Evolutionary conservation across 106 monocot genomes (phyloP).

Genomic region (Phalaenopsis equestris): DNA sequence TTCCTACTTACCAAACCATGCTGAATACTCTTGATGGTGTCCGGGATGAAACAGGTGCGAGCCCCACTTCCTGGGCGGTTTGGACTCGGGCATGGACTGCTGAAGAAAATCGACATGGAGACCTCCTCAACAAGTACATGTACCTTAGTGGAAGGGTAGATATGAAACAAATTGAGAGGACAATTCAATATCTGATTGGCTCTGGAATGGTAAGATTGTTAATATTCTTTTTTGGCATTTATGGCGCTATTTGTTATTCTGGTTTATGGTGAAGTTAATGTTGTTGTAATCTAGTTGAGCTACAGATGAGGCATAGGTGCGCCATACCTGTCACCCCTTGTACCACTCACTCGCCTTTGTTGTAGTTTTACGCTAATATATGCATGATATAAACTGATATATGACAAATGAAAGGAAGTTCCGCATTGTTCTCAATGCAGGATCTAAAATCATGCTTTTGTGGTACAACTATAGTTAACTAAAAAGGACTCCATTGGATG

Average conservation of each 20-base stretch:
- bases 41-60: constrained; percentile 56
- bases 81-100: constrained; percentile 72
- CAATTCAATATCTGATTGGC: constrained; percentile 60
- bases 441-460: too few species aligned
- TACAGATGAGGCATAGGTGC: not conserved
- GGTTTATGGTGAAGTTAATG: too few species aligned
- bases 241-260: not conserved
- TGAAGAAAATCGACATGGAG: constrained; percentile 62
- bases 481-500: too few species aligned
- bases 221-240: not conserved
- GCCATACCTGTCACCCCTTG: too few species aligned
- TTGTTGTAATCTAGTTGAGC: not conserved
- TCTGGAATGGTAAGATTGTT: constrained; percentile 48
- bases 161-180: constrained; percentile 56
- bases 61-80: constrained; percentile 50
- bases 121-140: constrained; percentile 52
- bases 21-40: constrained; percentile 55
- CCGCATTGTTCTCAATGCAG: too few species aligned
- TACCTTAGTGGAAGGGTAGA: constrained; percentile 62
- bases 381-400: too few species aligned
- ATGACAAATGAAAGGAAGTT: too few species aligned
- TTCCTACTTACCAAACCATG: constrained; percentile 65
- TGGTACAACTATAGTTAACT: too few species aligned
- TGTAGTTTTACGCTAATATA: too few species aligned
- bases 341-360: too few species aligned